Percentiles rank a stretch among this genome's conserved stretches.
Evolutionary conservation across 768 basidiomycete genomes (phyloP).

Genomic region (Russula vinacea): DNA sequence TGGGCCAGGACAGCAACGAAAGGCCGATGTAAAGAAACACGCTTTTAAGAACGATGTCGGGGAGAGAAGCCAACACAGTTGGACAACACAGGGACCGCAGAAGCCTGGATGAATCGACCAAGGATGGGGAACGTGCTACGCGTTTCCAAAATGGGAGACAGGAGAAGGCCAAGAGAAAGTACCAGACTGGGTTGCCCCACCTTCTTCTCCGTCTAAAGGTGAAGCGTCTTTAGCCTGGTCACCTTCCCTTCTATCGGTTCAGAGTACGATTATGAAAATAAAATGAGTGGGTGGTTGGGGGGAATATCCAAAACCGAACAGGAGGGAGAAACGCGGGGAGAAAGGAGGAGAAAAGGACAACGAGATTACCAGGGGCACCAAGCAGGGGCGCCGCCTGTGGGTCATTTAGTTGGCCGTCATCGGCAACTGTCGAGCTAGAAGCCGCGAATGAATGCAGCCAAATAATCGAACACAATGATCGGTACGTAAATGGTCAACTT

Average conservation of each 20-base stretch:
- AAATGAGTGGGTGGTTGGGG: not conserved
- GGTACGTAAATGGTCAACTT: conserved; percentile 21
- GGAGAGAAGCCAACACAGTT: not conserved
- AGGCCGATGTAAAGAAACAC: not conserved
- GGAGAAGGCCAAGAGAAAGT: not conserved
- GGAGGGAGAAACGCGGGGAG: not conserved
- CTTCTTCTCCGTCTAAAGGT: not conserved
- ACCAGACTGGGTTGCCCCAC: not conserved
- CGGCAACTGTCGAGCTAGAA: conserved; percentile 16
- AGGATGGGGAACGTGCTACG: conserved; percentile 7
- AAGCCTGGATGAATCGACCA: not conserved
- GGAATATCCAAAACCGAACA: not conserved
- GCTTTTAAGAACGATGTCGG: conserved; percentile 1
- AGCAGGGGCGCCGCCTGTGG: not conserved
- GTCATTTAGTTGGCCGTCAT: conserved; percentile 3
- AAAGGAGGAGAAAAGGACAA: not conserved
- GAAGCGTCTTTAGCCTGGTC: not conserved
- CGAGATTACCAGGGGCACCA: not conserved
- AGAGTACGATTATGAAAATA: not conserved
- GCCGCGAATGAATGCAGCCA: not conserved
- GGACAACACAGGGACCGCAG: not conserved
- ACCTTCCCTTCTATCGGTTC: not conserved
- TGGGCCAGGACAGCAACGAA: not conserved
- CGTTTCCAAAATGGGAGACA: conserved; percentile 18
- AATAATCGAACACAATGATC: conserved; percentile 14